Evolutionary conservation across 768 basidiomycete genomes (phyloP).

Genomic region (Tubosaeta brunneosetosa): DNA sequence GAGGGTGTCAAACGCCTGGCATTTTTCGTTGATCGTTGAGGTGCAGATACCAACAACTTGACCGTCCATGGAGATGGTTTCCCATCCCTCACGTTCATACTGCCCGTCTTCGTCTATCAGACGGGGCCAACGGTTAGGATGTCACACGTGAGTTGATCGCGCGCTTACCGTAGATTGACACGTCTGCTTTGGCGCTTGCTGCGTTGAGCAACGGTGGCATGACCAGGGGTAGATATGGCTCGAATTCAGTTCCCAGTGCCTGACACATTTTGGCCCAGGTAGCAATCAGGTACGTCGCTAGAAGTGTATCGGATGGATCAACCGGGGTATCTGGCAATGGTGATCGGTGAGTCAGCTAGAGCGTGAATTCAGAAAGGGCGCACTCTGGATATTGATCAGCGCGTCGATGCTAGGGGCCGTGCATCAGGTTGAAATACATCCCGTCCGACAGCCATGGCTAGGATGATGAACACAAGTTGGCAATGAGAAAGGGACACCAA

Average conservation of each 20-base stretch:
- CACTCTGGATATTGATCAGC: conserved; percentile 76
- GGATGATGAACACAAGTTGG: background rate
- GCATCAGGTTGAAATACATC: conserved; percentile 78
- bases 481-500: conserved; percentile 45
- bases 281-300: conserved; percentile 71
- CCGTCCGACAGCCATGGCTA: conserved; percentile 83
- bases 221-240: conserved; percentile 79
- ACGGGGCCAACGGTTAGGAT: background rate
- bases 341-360: background rate
- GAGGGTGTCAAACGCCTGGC: conserved; percentile 83
- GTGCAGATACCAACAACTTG: conserved; percentile 74
- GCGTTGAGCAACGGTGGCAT: conserved; percentile 75
- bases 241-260: conserved; percentile 78
- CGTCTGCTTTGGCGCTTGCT: conserved; percentile 76
- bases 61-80: conserved; percentile 73
- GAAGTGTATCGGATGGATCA: conserved; percentile 68
- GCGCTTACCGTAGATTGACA: conserved; percentile 59
- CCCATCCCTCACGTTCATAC: conserved; percentile 71
- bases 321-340: conserved; percentile 51
- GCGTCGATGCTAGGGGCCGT: conserved; percentile 58
- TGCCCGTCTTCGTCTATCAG: conserved; percentile 51
- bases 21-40: conserved; percentile 79
- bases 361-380: conserved; percentile 6
- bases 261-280: conserved; percentile 91
- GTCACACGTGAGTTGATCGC: background rate